Evolutionary conservation across 2,329 filamentous ascomycete species (phyloP).

Genomic region (Fusarium domesticum): DNA sequence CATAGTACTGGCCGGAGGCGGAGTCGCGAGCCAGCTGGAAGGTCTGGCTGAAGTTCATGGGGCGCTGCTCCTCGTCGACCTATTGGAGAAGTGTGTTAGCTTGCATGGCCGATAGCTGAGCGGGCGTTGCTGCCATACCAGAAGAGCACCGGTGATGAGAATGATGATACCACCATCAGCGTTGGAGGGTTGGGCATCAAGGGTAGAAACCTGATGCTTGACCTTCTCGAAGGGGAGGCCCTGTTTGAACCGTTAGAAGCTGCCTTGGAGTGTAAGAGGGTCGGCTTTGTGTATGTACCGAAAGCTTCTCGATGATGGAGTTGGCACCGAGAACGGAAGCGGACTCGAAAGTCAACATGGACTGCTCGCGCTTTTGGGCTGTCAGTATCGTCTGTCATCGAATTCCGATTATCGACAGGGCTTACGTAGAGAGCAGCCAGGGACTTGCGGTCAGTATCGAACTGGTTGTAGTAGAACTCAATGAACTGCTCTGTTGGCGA

Average conservation of each 20-base stretch:
- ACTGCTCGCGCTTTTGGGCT: slow-evolving; percentile 65
- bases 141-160: slow-evolving; percentile 79
- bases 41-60: slow-evolving; percentile 86
- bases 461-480: slow-evolving; percentile 84
- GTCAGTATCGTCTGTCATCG: slow-evolving; percentile 4
- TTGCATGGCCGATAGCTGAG: slow-evolving; percentile 2
- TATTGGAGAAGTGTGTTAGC: slow-evolving; percentile 36
- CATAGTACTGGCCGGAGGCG: slow-evolving; percentile 67
- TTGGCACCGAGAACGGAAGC: slow-evolving; percentile 59
- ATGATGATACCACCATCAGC: slow-evolving; percentile 70
- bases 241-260: slow-evolving; percentile 43
- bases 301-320: slow-evolving; percentile 76
- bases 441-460: slow-evolving; percentile 67
- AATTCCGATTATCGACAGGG: slow-evolving; percentile 2
- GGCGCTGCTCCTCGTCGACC: slow-evolving; percentile 81
- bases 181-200: slow-evolving; percentile 78
- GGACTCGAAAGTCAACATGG: slow-evolving; percentile 93
- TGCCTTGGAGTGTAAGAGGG: neutral
- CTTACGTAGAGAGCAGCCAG: slow-evolving; percentile 79
- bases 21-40: slow-evolving; percentile 78
- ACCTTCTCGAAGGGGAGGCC: slow-evolving; percentile 77
- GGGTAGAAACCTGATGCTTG: slow-evolving; percentile 70
- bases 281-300: slow-evolving; percentile 51
- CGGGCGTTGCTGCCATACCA: slow-evolving; percentile 54
- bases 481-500: slow-evolving; percentile 72